Evolutionary conservation across 345 rosid genomes (phyloP).

Genomic region (Melaleuca quinquenervia): DNA sequence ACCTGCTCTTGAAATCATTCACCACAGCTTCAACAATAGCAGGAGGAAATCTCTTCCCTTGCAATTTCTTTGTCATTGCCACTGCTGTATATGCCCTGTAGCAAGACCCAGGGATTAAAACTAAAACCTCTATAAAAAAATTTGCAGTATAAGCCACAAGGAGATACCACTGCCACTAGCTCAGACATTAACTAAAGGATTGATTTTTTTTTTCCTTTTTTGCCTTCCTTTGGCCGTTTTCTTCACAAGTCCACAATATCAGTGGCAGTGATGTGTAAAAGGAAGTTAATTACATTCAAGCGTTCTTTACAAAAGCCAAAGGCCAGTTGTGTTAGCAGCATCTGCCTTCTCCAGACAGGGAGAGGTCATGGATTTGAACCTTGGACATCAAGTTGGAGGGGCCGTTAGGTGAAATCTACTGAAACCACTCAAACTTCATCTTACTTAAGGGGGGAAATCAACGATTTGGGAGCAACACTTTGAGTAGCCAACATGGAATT

Average conservation of each 20-base stretch:
- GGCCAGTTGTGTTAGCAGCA: not conserved
- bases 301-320: not conserved
- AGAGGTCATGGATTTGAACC: not conserved
- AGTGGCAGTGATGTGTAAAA: not conserved
- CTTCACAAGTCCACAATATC: not conserved
- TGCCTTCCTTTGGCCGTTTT: not conserved
- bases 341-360: not conserved
- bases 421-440: not conserved
- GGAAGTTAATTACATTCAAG: not conserved
- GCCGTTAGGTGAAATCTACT: not conserved
- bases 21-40: constrained; percentile 37
- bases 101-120: not conserved
- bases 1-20: constrained; percentile 50
- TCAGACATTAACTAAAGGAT: not conserved
- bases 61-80: constrained; percentile 69
- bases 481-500: not conserved
- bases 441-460: not conserved
- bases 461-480: not conserved
- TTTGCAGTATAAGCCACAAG: not conserved
- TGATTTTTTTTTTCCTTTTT: not conserved
- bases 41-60: constrained; percentile 42
- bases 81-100: constrained; percentile 58
- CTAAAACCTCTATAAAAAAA: not conserved
- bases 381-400: not conserved
- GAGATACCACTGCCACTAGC: not conserved